These are phyloP conservation scores for Magnaporthiopsis poae DNA, from an alignment of 2,329 filamentous ascomycete species.

Conservation along the genomic window DNA sequence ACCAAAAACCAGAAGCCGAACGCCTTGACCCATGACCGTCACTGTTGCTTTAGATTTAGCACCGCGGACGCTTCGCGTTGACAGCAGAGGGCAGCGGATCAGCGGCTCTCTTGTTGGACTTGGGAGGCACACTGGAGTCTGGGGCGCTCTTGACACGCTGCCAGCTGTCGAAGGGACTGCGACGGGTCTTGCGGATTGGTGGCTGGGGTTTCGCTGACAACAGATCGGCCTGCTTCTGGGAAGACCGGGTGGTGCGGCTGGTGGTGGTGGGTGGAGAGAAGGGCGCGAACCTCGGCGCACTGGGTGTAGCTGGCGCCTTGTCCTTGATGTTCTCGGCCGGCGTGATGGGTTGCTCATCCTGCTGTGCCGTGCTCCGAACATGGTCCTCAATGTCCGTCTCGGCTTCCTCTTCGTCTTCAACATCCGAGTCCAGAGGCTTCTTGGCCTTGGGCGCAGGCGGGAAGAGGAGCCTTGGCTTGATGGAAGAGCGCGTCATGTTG, in stretches of 20 bases:
- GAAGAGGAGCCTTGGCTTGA: conserved; percentile 66
- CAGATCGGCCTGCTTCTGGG: conserved; percentile 37
- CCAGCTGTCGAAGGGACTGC: conserved; percentile 60
- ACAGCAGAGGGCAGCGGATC: neutral
- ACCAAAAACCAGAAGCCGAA: neutral
- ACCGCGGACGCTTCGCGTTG: conserved; percentile 2
- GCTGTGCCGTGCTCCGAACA: conserved; percentile 15
- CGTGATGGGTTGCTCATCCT: conserved; percentile 22
- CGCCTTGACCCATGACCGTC: neutral
- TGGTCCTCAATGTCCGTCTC: conserved; percentile 49
- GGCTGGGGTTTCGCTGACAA: conserved; percentile 30
- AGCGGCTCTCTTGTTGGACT: conserved; percentile 1
- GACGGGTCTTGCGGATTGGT: conserved; percentile 22
- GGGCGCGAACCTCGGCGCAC: conserved; percentile 45
- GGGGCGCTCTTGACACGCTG: conserved; percentile 50
- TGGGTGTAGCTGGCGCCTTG: conserved; percentile 36
- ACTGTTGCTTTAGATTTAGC: neutral
- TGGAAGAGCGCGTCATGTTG: conserved; percentile 52
- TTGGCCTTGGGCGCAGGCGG: conserved; percentile 37
- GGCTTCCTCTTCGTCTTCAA: conserved; percentile 49
- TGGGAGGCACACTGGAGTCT: conserved; percentile 8
- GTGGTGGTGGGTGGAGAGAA: conserved; percentile 52
- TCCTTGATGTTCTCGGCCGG: conserved; percentile 27
- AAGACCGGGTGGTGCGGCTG: conserved; percentile 47
- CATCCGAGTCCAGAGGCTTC: conserved; percentile 25